Percentiles rank a stretch among this genome's conserved stretches.
Conservation (phyloP, 73 alveolate species). For the Tetrahymena thermophila region DNA sequence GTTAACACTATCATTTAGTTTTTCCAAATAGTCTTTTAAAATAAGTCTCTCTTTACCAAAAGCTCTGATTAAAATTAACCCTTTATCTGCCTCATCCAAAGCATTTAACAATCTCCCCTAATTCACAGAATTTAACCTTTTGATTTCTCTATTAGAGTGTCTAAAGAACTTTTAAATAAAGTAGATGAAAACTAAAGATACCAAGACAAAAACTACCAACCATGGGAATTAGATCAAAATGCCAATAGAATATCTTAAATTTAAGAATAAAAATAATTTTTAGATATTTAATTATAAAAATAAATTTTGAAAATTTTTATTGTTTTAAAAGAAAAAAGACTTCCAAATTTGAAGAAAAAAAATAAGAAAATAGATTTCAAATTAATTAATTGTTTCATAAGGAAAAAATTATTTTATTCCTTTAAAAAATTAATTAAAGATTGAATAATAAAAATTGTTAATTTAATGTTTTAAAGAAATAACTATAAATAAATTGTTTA, state of each 20-base stretch:
- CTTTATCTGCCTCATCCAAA: constrained; percentile 10
- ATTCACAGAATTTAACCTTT: constrained; percentile 27
- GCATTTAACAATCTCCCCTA: constrained; percentile 7
- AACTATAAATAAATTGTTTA: too few relatives aligned
- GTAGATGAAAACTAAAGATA: background rate
- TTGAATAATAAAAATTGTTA: too few relatives aligned
- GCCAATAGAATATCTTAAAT: constrained; percentile 26
- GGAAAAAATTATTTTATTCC: too few relatives aligned
- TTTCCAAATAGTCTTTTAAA: background rate
- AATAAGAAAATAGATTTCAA: too few relatives aligned
- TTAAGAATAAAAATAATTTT: background rate
- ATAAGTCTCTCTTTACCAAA: background rate
- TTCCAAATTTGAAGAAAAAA: too few relatives aligned
- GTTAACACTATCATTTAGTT: constrained; percentile 8
- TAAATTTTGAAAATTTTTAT: too few relatives aligned
- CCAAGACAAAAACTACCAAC: background rate
- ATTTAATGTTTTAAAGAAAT: background rate
- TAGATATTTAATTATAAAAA: too few relatives aligned
- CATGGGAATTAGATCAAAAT: constrained; percentile 21
- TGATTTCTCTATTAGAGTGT: constrained; percentile 28
- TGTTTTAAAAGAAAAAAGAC: too few relatives aligned
- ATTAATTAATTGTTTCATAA: too few relatives aligned
- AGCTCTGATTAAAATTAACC: constrained; percentile 23
- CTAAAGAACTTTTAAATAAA: constrained; percentile 1
- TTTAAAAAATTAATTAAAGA: too few relatives aligned